Evolutionary conservation across 2,329 filamentous ascomycete genomes (phyloP).

Genomic region (Paradendryphiella salina): DNA sequence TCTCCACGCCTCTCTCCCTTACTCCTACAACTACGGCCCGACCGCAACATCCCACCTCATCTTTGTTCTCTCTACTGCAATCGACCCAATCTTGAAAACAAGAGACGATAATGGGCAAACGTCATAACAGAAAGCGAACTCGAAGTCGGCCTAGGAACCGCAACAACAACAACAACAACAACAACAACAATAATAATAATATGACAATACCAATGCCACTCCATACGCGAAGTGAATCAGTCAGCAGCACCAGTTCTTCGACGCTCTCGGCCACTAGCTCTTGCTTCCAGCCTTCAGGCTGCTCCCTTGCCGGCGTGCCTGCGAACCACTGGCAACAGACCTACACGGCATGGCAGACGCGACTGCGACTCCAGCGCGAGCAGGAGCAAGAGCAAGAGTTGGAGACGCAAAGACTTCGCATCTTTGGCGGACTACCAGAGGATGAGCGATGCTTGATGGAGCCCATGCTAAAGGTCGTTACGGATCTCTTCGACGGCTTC

Average conservation of each 20-base stretch:
- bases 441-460: constrained; percentile 50
- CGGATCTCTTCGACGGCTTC: constrained; percentile 50
- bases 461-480: constrained; percentile 54
- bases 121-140: constrained; percentile 51
- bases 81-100: constrained; percentile 3
- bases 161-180: constrained; percentile 28
- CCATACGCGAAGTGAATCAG: constrained; percentile 37
- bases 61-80: neutral
- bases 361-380: constrained; percentile 36
- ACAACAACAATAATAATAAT: constrained; percentile 17
- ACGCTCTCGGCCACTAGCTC: constrained; percentile 27
- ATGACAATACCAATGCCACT: constrained; percentile 21
- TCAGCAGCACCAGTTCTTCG: constrained; percentile 33
- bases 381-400: constrained; percentile 35
- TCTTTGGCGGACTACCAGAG: constrained; percentile 51
- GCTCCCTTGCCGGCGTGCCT: constrained; percentile 23
- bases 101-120: constrained; percentile 44
- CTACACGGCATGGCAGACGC: constrained; percentile 45
- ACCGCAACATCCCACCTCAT: neutral
- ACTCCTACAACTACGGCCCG: neutral
- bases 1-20: constrained; percentile 6
- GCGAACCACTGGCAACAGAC: constrained; percentile 45
- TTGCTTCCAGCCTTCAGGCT: constrained; percentile 25
- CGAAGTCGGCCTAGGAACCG: constrained; percentile 49
- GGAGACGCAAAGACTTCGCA: constrained; percentile 46